Base-by-base conservation (phyloP, 2,329 filamentous ascomycete species). In the Alternaria metachromatica region DNA sequence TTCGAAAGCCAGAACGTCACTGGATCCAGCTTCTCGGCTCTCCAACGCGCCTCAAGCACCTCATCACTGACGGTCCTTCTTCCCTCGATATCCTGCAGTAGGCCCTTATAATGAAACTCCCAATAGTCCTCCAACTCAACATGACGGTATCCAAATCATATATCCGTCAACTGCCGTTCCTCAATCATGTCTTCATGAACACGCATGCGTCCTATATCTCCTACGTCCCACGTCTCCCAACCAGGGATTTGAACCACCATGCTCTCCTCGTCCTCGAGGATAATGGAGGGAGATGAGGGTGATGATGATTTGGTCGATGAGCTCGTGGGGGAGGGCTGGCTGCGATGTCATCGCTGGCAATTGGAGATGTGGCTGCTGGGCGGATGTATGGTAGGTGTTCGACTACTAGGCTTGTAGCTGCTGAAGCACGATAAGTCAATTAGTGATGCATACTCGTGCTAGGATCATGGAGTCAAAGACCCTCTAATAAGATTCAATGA, bases 251-350 rank as follows among this genome's bases (percentile, higher is more conserved):
- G 37, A 11, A 41, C 18, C n/a, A 41, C 15, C 15, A 41, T 41
- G 8, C 33, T 41, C 15, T 41, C 15, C 15, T 41, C 33, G 15
- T 41, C 33, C 2, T 41, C 33, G 1, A 41, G 15, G 2, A 41
- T 41, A 20, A 33, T 65, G 30, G 12, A 48, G n/a, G 11, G 48
- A 8, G 53, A 67, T 45, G 46, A 56, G 49, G 11, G n/a, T 11
- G 21, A 55, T 55, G 15, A 62, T 53, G n/a, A 65, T 65, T 6
- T 18, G n/a, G 37, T 61, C 60, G 13, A 56, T 59, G 3, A 60
- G 45, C 49, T 62, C 54, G 10, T 54, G 63, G 26, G 63, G 63
- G 10, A 67, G 48, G 2, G 15, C 8, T 9, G 56, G 13, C 12
- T n/a, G 18, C 10, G 4, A 44, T 18, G 30, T 6, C 45, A 50